phyloP scores from a whole-genome alignment of 352 stramenopile genomes.

The Globisporangium canariense region DNA sequence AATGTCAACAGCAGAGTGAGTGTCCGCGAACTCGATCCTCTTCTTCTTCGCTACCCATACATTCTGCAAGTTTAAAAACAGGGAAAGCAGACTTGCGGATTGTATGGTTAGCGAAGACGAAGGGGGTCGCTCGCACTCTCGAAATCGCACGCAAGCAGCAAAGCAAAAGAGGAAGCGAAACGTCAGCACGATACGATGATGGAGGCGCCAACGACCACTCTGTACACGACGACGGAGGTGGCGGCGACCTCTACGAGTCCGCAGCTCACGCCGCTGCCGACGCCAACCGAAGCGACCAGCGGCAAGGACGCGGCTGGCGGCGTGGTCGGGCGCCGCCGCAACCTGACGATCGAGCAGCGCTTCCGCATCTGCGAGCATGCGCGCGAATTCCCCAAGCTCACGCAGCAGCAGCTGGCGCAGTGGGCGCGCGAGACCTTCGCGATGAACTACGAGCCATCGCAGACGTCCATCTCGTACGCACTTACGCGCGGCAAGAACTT shows the following conservation, averaged over 20 bases:
- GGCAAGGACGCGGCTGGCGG: not conserved
- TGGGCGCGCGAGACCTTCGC: slow-evolving; percentile 75
- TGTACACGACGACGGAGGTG: no score
- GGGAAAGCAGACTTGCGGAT: no score
- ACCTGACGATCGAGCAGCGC: slow-evolving; percentile 84
- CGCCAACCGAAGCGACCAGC: not conserved
- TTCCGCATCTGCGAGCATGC: slow-evolving; percentile 72
- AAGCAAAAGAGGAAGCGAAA: not conserved
- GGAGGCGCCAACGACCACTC: no score
- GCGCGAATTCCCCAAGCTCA: slow-evolving; percentile 65
- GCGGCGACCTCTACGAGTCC: no score
- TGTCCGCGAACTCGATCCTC: not conserved
- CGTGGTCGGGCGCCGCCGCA: slow-evolving; percentile 17
- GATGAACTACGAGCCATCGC: slow-evolving; percentile 68
- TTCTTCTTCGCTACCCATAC: not conserved
- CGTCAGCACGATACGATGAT: no score
- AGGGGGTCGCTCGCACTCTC: not conserved
- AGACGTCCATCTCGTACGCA: slow-evolving; percentile 82
- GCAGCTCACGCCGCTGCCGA: no score
- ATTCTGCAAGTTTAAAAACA: not conserved
- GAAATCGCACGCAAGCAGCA: not conserved
- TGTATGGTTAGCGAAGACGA: no score
- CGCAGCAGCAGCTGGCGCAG: slow-evolving; percentile 69
- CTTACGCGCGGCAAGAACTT: slow-evolving; percentile 72
- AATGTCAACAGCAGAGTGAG: not conserved